Evolutionary conservation across 129 eudicot species (phyloP).

Genomic region (sunflower (Helianthus annuus)): HanXRQr2.0-SUNRISE NC_035440.2:27614123-27614622

Average conservation of each 20-base stretch:
- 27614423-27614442: constrained; percentile 10
- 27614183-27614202: constrained; percentile 6
- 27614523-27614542: constrained; percentile 18
- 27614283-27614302: not conserved
- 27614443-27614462: constrained; percentile 25
- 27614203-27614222: constrained; percentile 2
- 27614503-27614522: constrained; percentile 10
- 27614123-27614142: not conserved
- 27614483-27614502: constrained; percentile 11
- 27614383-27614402: not conserved
- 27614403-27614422: not conserved
- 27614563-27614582: not conserved
- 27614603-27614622: constrained; percentile 41
- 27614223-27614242: not conserved
- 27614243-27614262: constrained; percentile 30
- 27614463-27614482: constrained; percentile 1
- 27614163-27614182: constrained; percentile 21
- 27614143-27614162: not conserved
- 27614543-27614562: constrained; percentile 24
- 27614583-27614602: constrained; percentile 35
- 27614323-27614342: constrained; percentile 19
- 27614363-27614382: constrained; percentile 34
- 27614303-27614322: constrained; percentile 25
- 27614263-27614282: constrained; percentile 36
- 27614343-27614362: constrained; percentile 22